Base-by-base conservation (phyloP, 2,329 filamentous ascomycete species). In the Alternaria solani region DNA sequence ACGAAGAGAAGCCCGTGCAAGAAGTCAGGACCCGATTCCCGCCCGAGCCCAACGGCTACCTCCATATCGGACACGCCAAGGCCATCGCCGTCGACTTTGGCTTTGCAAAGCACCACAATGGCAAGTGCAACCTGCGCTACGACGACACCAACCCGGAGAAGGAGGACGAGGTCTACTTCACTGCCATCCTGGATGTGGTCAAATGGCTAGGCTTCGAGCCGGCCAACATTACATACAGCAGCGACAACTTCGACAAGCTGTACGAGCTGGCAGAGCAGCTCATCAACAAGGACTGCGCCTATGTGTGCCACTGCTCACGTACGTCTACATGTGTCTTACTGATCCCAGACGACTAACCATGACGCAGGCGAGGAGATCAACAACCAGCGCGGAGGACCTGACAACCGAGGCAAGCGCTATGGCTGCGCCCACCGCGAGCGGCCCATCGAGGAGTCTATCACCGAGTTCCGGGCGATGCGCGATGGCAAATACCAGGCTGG, bases 51-150 rank as follows among this genome's bases (percentile, higher is more conserved):
- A 98, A 98, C 78, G 95, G 94, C 55, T 97, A 91, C 77, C 86
- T 97, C 9, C 94, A 97, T 75, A 91, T 98, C 69, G 94, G 94
- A 20, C 95, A 98, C 76, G 91, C 91, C 66, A 98, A 98, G 82
- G 94, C 95, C 23, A 97, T 98, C 77, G 91, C 93, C 0, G 88
- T 98, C 78, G 97, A 98, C 81, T 98, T 98, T 80, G 94, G 94
- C 7, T 98, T 97, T 77, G 94, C 95, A 14, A 88, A 87, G 73
- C 89, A 89, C 74, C 91, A 96, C 75, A 91, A 90, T 36, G 94
- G 94, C 59, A 83, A 89, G 63, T 91, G 88, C 78, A 90, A 90
- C 73, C 80, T 93, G 63, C 86, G 94, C 71, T 97, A 92, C 78
- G 95, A 98, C 77, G 95, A 98, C 72, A 98, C 95, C 14, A 98